Evolutionary conservation across 2,329 filamentous ascomycete species (phyloP).

Genomic region (Pseudogymnoascus sp.): DNA sequence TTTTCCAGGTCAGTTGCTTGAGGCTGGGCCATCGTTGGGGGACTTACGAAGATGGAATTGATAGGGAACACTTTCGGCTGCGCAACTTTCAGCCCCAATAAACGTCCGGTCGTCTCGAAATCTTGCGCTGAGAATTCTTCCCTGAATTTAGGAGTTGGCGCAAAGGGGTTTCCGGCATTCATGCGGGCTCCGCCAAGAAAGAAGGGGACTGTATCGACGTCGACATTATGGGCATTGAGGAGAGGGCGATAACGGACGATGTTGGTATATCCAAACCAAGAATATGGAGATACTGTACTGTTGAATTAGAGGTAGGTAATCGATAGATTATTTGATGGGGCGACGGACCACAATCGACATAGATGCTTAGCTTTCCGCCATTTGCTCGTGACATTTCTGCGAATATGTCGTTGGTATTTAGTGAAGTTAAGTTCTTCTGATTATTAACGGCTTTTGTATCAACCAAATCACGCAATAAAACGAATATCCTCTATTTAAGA

Average conservation of each 20-base stretch:
- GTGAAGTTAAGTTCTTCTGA: neutral
- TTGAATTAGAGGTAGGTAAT: neutral
- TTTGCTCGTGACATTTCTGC: neutral
- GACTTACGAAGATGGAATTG: constrained; percentile 16
- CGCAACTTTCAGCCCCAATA: constrained; percentile 17
- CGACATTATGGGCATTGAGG: constrained; percentile 15
- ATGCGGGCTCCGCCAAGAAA: constrained; percentile 18
- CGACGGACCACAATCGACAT: constrained; percentile 17
- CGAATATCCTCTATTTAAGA: neutral
- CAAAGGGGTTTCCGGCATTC: constrained; percentile 14
- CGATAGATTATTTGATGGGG: neutral
- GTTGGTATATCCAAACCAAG: constrained; percentile 18
- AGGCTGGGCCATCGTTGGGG: neutral
- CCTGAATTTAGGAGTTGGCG: constrained; percentile 16
- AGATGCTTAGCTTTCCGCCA: constrained; percentile 12
- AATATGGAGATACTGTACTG: constrained; percentile 17
- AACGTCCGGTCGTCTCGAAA: constrained; percentile 12
- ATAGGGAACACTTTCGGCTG: constrained; percentile 16
- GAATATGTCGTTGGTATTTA: neutral
- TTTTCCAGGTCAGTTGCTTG: neutral
- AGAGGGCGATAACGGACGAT: constrained; percentile 14
- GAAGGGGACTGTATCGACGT: constrained; percentile 19
- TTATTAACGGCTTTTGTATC: neutral
- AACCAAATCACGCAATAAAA: neutral
- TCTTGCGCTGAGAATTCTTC: constrained; percentile 16